Evolutionary conservation across 306 rosid genomes (phyloP).

Genomic region (Casuarina glauca): DNA sequence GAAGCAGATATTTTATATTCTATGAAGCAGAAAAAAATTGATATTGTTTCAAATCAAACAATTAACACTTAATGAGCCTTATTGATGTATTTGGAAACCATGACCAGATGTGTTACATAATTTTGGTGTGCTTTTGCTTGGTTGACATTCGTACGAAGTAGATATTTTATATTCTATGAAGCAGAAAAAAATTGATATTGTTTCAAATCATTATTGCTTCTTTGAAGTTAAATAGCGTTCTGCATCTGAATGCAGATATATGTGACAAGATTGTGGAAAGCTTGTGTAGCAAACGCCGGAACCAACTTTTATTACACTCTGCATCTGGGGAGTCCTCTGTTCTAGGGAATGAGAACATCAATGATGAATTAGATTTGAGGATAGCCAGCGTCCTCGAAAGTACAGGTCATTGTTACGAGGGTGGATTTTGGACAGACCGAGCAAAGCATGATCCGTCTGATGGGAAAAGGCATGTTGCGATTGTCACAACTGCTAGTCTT

Average conservation of each 20-base stretch:
- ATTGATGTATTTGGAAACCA: neutral
- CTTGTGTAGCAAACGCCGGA: constrained; percentile 84
- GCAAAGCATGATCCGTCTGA: constrained; percentile 55
- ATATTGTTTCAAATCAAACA: too few species aligned
- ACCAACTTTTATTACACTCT: constrained; percentile 53
- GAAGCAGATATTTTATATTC: too few species aligned
- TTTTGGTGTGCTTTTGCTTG: neutral
- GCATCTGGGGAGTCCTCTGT: constrained; percentile 63
- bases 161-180: neutral
- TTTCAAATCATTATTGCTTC: constrained; percentile 6
- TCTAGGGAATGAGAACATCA: constrained; percentile 63
- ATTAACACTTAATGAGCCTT: neutral
- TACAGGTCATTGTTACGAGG: constrained; percentile 85
- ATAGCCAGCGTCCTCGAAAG: constrained; percentile 94
- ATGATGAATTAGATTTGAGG: constrained; percentile 81
- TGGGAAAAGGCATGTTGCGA: constrained; percentile 81
- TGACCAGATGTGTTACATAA: neutral
- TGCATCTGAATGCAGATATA: constrained; percentile 55
- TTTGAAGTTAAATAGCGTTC: constrained; percentile 25
- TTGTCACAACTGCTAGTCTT: constrained; percentile 98
- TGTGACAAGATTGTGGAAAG: constrained; percentile 90
- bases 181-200: neutral
- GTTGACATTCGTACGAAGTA: neutral
- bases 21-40: too few species aligned
- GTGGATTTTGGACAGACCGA: constrained; percentile 86